Evolutionary conservation across 2,329 filamentous ascomycete species (phyloP), one percentile per base, ranked within the genome.

Genomic region (Scopulariopsis brevicaulis): DNA sequence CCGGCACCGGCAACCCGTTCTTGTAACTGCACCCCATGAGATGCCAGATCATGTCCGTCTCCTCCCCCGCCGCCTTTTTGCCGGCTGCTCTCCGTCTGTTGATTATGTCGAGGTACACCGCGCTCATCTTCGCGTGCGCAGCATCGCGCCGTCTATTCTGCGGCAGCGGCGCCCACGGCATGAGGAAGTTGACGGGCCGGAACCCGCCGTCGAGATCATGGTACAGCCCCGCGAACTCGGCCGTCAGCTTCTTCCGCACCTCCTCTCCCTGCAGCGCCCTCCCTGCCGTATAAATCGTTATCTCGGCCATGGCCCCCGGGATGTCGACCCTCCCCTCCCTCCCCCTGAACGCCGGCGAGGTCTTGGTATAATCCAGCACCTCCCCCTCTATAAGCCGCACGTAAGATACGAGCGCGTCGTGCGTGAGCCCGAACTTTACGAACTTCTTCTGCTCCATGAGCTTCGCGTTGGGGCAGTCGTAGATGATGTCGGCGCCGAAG

Each of bases 391-490:
- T 91, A 67, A 91, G 74, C 50, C 77, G 81, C 53, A 92, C 87
- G 68, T 93, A 88, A 20, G 71, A 69, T 60, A 74, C 78, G 63
- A 89, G 80, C 2, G 84, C 82, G 25, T 81, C 79, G 59, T 82
- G 79, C 1, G 85, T 88, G 37, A 88, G 78, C 51, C 85, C 84
- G 63, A 84, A 83, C 69, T 89, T 88, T 77, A 88, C 83, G 64
- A 88, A 87, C 76, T 89, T 90, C 77, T 93, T 93, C 74, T 94
- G 89, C 73, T 94, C 89, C 87, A 93, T 92, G 61, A 93, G 78
- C 71, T 91, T 91, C 53, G 86, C 76, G 70, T 92, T 92, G 50
- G 89, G 87, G 70, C 88, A 92, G 71, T 93, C 89, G 71, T 93
- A 93, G 54, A 92, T 85, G 51, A 94, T 86, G 71, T 89, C 84